These are phyloP conservation scores for Nepenthes mirabilis DNA, from an alignment of 148 eudicot species.

Conservation along the genomic window DNA sequence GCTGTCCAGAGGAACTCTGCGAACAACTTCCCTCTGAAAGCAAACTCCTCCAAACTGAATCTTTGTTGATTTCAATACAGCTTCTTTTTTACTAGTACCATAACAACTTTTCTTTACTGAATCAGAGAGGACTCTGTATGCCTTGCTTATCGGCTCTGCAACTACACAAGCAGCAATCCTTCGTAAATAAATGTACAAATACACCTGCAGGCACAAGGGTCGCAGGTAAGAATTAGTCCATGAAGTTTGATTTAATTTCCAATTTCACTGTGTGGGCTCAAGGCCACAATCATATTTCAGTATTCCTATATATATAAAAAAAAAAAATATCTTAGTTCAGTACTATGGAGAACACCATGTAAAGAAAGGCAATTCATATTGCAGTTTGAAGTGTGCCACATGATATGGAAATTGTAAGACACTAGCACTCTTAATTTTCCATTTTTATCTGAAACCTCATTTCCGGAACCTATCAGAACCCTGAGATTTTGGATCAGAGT, in stretches of 20 bases:
- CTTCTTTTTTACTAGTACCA: slow-evolving; percentile 17
- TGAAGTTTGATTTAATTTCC: not conserved
- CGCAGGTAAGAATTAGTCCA: not conserved
- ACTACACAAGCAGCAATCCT: slow-evolving; percentile 66
- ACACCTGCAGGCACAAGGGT: slow-evolving; percentile 34
- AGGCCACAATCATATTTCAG: not conserved
- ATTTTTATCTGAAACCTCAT: too few relatives aligned
- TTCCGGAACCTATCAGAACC: too few relatives aligned
- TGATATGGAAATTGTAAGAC: too few relatives aligned
- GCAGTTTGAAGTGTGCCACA: too few relatives aligned
- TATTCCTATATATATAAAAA: too few relatives aligned
- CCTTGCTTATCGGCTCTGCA: slow-evolving; percentile 53
- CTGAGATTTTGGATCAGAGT: too few relatives aligned
- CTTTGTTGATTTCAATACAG: slow-evolving; percentile 23
- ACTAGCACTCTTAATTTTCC: too few relatives aligned
- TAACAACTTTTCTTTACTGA: slow-evolving; percentile 10
- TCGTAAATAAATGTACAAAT: slow-evolving; percentile 47
- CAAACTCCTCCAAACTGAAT: slow-evolving; percentile 67
- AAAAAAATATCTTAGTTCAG: too few relatives aligned
- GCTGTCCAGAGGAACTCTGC: slow-evolving; percentile 13
- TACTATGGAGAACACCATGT: too few relatives aligned
- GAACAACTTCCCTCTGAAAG: slow-evolving; percentile 53
- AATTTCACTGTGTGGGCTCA: not conserved
- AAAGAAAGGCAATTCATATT: not conserved
- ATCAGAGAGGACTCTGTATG: slow-evolving; percentile 38